Conservation (phyloP, 2,329 filamentous ascomycete species). For the Microsporum audouinii region DNA sequence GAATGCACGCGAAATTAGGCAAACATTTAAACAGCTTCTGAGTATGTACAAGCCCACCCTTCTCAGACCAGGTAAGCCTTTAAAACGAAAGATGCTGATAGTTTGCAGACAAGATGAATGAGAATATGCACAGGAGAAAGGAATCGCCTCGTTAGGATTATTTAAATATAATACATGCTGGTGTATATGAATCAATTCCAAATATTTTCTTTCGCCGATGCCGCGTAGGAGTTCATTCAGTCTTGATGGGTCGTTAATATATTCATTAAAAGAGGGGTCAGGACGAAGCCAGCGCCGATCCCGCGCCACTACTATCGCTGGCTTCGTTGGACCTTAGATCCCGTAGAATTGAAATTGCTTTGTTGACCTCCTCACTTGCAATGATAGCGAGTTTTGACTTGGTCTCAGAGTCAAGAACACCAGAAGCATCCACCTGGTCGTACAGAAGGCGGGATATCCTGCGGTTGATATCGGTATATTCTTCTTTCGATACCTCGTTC, state of each 20-base stretch:
- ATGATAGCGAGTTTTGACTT: slow-evolving; percentile 62
- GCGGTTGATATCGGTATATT: slow-evolving; percentile 87
- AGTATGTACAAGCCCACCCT: not conserved
- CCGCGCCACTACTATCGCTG: slow-evolving; percentile 12
- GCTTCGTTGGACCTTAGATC: slow-evolving; percentile 15
- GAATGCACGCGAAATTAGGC: not conserved
- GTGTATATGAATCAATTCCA: not conserved
- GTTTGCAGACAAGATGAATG: not conserved
- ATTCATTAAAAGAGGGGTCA: slow-evolving; percentile 6
- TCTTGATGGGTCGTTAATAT: not conserved
- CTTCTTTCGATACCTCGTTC: slow-evolving; percentile 68
- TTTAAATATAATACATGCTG: not conserved
- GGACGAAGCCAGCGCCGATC: not conserved
- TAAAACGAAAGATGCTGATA: not conserved
- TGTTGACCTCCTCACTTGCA: slow-evolving; percentile 66
- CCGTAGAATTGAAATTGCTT: slow-evolving; percentile 46
- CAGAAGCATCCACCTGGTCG: slow-evolving; percentile 44
- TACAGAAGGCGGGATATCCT: slow-evolving; percentile 82
- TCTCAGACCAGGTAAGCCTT: not conserved
- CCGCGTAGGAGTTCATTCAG: not conserved
- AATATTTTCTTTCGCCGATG: not conserved
- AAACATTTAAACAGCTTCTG: not conserved
- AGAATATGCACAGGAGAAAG: not conserved
- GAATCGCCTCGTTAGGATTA: not conserved
- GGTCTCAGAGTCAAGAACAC: slow-evolving; percentile 51